Evolutionary conservation across 768 basidiomycete species (phyloP).

Genomic region (Podaxis rugospora): DNA sequence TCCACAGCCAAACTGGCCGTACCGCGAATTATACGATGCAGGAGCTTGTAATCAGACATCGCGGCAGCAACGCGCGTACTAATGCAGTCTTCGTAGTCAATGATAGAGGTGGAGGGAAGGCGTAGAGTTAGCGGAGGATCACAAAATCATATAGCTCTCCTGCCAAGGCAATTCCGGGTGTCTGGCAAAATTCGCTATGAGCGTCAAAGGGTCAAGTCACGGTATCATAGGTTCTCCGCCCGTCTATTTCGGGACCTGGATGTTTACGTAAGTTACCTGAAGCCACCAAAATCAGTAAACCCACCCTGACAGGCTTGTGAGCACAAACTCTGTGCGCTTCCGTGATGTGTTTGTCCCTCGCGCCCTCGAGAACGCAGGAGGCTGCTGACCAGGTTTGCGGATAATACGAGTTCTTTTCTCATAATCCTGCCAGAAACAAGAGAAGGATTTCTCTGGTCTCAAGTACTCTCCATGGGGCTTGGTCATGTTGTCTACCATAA

Average conservation of each 20-base stretch:
- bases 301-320: no score
- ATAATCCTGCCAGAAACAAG: background rate
- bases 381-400: background rate
- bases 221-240: background rate
- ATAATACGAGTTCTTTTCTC: background rate
- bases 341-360: background rate
- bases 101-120: background rate
- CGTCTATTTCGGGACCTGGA: no score
- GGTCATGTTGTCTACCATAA: no score
- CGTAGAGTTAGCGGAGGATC: background rate
- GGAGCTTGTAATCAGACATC: conserved; percentile 35
- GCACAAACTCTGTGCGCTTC: background rate
- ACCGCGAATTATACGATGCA: conserved; percentile 69
- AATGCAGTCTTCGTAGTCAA: background rate
- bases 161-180: background rate
- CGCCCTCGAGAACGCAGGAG: background rate
- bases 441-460: background rate
- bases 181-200: conserved; percentile 1
- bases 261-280: background rate
- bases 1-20: conserved; percentile 71
- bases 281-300: no score
- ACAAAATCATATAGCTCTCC: conserved; percentile 1
- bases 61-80: background rate
- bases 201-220: background rate
- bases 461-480: background rate